Conservation (phyloP, 2,329 filamentous ascomycete species). For the Ceratocystis cacaofunesta region DNA sequence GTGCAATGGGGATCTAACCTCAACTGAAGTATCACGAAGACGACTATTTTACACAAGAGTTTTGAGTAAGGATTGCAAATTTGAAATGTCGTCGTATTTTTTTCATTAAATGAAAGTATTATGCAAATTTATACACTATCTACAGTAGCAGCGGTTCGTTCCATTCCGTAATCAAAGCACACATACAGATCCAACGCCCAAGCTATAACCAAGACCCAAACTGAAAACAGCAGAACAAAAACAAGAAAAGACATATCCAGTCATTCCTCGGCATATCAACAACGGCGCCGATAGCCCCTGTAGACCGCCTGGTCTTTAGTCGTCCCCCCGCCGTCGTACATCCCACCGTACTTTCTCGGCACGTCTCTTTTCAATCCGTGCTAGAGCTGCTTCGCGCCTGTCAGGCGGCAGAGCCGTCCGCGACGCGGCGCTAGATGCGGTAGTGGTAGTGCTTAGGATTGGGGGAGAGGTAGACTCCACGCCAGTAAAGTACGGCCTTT, state of each 20-base stretch:
- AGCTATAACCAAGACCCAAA: constrained; percentile 1
- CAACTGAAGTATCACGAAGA: too few relatives aligned
- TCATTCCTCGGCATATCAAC: too few relatives aligned
- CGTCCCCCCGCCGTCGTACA: constrained; percentile 34
- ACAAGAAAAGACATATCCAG: constrained; percentile 2
- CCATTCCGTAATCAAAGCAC: neutral
- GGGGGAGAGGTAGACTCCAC: too few relatives aligned
- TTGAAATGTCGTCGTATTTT: too few relatives aligned
- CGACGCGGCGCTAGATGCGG: neutral
- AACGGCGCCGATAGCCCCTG: too few relatives aligned
- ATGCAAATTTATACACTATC: neutral
- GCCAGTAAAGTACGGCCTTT: neutral
- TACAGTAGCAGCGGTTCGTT: neutral
- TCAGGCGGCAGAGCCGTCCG: constrained; percentile 33
- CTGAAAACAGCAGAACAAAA: constrained; percentile 8
- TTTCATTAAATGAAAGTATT: too few relatives aligned
- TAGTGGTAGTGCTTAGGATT: neutral
- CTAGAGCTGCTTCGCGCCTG: constrained; percentile 38
- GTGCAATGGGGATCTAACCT: too few relatives aligned
- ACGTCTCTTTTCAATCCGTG: constrained; percentile 38
- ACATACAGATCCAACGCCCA: constrained; percentile 9
- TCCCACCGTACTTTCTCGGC: constrained; percentile 33
- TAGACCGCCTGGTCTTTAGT: constrained; percentile 22
- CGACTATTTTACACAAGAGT: too few relatives aligned
- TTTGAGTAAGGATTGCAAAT: too few relatives aligned